Evolutionary conservation across 768 basidiomycete genomes (phyloP).

Genomic region (Multifurca ochricompacta): DNA sequence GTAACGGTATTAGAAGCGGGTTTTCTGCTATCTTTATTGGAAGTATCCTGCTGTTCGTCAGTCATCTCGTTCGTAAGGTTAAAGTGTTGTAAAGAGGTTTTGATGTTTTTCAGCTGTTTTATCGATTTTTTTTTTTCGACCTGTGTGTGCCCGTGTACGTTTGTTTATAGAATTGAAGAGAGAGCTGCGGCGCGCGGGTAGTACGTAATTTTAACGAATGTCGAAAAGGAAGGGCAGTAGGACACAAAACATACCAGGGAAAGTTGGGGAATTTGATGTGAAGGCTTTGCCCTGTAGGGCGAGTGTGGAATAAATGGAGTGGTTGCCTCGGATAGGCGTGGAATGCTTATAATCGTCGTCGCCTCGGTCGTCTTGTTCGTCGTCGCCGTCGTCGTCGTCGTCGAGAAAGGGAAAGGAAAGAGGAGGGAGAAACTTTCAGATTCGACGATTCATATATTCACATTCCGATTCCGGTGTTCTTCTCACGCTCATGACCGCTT

Average conservation of each 20-base stretch:
- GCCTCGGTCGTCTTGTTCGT: too few species aligned
- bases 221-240: not conserved
- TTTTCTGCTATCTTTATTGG: constrained; percentile 74
- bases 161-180: constrained; percentile 18
- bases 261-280: constrained; percentile 37
- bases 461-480: constrained; percentile 17
- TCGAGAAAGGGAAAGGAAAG: constrained; percentile 20
- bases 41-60: constrained; percentile 46
- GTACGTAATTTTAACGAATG: not conserved
- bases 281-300: constrained; percentile 88
- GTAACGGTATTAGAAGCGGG: constrained; percentile 30
- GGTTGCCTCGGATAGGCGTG: constrained; percentile 49
- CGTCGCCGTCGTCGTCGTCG: constrained; percentile 32
- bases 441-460: constrained; percentile 12
- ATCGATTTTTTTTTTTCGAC: constrained; percentile 35
- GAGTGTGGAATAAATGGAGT: constrained; percentile 61
- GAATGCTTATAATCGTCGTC: constrained; percentile 33
- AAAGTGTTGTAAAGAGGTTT: constrained; percentile 28
- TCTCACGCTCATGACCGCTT: constrained; percentile 13
- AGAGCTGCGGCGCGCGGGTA: not conserved
- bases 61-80: constrained; percentile 81
- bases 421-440: not conserved
- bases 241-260: constrained; percentile 34
- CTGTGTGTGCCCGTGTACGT: constrained; percentile 11
- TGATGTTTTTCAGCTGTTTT: constrained; percentile 41